A percentile compares a stretch with the other conserved stretches of the same genome.
Conservation (phyloP, 805 yeast species). For the Tetrapisispora iriomotensis region DNA sequence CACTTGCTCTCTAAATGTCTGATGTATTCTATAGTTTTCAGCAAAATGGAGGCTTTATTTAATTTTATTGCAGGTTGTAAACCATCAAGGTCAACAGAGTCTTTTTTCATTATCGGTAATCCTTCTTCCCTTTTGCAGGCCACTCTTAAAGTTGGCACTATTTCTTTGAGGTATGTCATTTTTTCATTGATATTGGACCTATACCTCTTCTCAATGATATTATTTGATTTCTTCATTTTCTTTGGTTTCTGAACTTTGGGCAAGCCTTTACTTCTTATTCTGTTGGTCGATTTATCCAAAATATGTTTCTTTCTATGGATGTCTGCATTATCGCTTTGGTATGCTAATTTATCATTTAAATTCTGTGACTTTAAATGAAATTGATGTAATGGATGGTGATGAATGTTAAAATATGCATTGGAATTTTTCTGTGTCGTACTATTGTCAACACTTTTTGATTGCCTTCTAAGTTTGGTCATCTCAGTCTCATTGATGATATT, state of each 20-base stretch:
- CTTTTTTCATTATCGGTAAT: conserved; percentile 45
- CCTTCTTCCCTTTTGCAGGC: conserved; percentile 37
- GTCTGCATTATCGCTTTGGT: too few species aligned
- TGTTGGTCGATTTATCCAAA: background rate
- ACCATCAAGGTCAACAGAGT: conserved; percentile 56
- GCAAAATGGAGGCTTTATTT: conserved; percentile 66
- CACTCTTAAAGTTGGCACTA: conserved; percentile 53
- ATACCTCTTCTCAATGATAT: conserved; percentile 63
- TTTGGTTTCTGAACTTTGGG: conserved; percentile 8
- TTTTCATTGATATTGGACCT: conserved; percentile 63
- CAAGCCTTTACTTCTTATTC: background rate
- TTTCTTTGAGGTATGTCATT: conserved; percentile 52
- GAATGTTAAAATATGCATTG: background rate
- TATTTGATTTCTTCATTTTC: conserved; percentile 55
- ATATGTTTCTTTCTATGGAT: too few species aligned
- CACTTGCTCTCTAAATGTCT: conserved; percentile 61
- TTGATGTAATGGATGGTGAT: background rate
- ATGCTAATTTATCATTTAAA: background rate
- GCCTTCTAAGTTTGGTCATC: background rate
- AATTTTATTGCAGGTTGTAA: conserved; percentile 65
- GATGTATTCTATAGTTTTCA: conserved; percentile 72
- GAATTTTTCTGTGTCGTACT: background rate
- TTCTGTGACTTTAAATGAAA: background rate
- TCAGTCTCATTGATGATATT: background rate
- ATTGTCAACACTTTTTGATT: background rate